Conservation (phyloP, 2,329 filamentous ascomycete species). For the Graphilbum sp. region DNA sequence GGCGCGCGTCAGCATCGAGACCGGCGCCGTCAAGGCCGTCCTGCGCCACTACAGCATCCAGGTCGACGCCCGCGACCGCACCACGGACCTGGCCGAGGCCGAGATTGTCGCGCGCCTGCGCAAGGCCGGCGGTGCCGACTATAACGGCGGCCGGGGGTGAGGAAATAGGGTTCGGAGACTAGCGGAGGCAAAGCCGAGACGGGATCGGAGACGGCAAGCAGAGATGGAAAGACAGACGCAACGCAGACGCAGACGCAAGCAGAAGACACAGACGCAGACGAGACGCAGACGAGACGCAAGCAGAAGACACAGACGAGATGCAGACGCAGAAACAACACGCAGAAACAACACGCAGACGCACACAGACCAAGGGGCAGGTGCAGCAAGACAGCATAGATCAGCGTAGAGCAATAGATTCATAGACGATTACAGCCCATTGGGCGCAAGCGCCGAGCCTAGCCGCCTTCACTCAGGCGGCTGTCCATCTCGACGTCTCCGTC, state of each 20-base stretch:
- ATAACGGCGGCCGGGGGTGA: constrained; percentile 47
- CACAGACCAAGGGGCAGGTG: no score
- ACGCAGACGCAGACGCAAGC: background rate
- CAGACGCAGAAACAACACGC: background rate
- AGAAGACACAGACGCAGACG: background rate
- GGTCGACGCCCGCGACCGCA: constrained; percentile 41
- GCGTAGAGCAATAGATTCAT: no score
- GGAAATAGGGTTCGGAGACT: background rate
- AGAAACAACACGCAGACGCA: background rate
- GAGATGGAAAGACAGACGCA: background rate
- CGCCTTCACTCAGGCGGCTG: no score
- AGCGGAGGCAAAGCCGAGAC: background rate
- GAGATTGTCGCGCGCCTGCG: constrained; percentile 45
- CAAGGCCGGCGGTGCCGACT: constrained; percentile 54
- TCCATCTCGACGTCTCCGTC: background rate
- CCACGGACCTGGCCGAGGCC: constrained; percentile 39
- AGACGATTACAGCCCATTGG: no score
- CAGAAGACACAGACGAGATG: background rate
- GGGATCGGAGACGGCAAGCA: background rate
- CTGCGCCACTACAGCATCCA: constrained; percentile 49
- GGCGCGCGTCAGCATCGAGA: constrained; percentile 51
- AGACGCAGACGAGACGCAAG: background rate
- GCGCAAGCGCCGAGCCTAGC: no score
- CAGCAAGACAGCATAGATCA: no score
- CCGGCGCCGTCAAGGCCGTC: constrained; percentile 45